Conservation (phyloP, 352 stramenopile genomes). For the Globisporangium spiculum region DNA sequence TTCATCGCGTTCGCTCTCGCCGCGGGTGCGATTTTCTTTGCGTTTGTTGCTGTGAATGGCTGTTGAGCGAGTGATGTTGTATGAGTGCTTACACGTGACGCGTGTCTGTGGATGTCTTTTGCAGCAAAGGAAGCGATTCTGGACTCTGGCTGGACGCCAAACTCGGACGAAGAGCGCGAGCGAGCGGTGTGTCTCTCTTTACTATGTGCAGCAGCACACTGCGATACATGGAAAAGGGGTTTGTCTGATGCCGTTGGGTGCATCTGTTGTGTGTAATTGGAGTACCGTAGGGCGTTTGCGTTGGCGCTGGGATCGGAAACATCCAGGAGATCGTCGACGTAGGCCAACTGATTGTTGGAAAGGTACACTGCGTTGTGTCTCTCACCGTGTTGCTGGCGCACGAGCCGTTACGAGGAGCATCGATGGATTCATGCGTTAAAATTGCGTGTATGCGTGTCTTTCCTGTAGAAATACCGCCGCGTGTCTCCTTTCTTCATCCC, state of each 20-base stretch:
- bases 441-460: neutral
- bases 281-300: conserved; percentile 61
- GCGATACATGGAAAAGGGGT: neutral
- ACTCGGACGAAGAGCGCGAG: conserved; percentile 64
- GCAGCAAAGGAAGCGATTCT: conserved; percentile 77
- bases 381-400: too few species aligned
- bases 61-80: neutral
- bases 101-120: neutral
- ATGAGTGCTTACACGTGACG: neutral
- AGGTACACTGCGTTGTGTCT: conserved; percentile 30
- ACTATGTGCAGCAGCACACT: neutral
- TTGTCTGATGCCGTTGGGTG: neutral
- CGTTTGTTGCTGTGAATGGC: neutral
- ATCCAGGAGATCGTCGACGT: conserved; percentile 85
- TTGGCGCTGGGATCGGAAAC: conserved; percentile 85
- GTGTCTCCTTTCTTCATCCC: conserved; percentile 94
- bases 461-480: conserved; percentile 74
- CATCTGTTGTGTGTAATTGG: neutral
- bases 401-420: neutral
- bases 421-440: neutral
- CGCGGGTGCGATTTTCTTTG: conserved; percentile 40
- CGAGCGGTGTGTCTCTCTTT: conserved; percentile 38
- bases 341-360: conserved; percentile 51
- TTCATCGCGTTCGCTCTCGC: conserved; percentile 86
- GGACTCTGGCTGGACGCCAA: conserved; percentile 63